phyloP scores from a whole-genome alignment of 1,139 yeast genomes.

The Taphrina communis region DNA sequence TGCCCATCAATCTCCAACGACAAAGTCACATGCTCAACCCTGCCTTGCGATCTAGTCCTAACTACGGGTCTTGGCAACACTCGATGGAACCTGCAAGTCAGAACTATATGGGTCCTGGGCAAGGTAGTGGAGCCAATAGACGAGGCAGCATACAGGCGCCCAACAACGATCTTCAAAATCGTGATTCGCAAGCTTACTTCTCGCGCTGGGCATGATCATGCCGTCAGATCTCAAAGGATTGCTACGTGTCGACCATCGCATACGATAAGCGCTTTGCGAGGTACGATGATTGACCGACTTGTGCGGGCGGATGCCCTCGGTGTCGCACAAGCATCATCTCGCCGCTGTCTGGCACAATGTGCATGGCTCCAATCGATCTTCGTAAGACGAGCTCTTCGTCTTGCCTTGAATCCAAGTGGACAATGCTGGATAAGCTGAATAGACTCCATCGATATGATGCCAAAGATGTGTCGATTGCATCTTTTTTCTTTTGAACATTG shows the following conservation, averaged over 20 bases:
- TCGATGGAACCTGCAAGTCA: slow-evolving; percentile 16
- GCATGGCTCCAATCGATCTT: too few relatives aligned
- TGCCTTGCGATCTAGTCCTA: slow-evolving; percentile 20
- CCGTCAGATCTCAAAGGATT: background rate
- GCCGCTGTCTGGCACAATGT: too few relatives aligned
- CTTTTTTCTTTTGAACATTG: too few relatives aligned
- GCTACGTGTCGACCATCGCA: background rate
- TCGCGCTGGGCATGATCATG: slow-evolving; percentile 23
- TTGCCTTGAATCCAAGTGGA: too few relatives aligned
- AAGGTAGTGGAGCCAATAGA: slow-evolving; percentile 34
- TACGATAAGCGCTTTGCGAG: background rate
- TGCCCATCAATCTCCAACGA: slow-evolving; percentile 33
- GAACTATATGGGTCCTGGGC: slow-evolving; percentile 39
- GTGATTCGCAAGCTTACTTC: slow-evolving; percentile 30
- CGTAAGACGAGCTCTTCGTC: too few relatives aligned
- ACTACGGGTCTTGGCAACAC: slow-evolving; percentile 35
- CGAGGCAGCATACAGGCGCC: slow-evolving; percentile 40
- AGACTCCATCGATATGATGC: too few relatives aligned
- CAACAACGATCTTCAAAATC: slow-evolving; percentile 13
- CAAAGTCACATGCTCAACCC: slow-evolving; percentile 35
- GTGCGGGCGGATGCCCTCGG: too few relatives aligned
- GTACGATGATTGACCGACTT: too few relatives aligned
- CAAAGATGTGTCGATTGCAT: too few relatives aligned
- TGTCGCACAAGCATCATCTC: too few relatives aligned
- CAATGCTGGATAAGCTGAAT: too few relatives aligned